A percentile compares a stretch with the other conserved stretches of the same genome.
These are phyloP conservation scores for Yamadazyma mexicana DNA, from an alignment of 1,139 yeast species.

Conservation along the genomic window DNA sequence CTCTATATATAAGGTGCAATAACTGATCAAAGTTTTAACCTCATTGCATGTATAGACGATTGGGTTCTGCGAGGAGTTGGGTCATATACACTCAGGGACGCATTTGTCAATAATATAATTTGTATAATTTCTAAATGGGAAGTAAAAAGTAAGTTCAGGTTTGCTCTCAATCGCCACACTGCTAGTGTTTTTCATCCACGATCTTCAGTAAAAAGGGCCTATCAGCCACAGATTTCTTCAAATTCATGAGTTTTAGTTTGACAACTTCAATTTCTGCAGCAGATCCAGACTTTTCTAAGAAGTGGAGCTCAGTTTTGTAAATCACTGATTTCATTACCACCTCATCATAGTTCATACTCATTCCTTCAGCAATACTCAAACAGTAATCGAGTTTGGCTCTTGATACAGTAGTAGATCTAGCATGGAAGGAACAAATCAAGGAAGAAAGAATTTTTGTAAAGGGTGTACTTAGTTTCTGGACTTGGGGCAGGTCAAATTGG, in stretches of 20 bases:
- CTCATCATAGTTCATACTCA: neutral
- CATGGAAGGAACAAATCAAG: constrained; percentile 7
- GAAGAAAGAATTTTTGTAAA: constrained; percentile 4
- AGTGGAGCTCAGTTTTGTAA: neutral
- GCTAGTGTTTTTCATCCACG: too few relatives aligned
- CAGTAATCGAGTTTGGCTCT: constrained; percentile 5
- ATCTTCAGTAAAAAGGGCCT: neutral
- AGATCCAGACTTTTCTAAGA: constrained; percentile 1
- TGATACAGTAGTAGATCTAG: constrained; percentile 17
- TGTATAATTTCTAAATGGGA: constrained; percentile 2
- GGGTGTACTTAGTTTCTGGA: neutral
- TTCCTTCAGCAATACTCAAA: constrained; percentile 1
- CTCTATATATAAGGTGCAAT: too few relatives aligned
- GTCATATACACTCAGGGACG: neutral
- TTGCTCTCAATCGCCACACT: too few relatives aligned
- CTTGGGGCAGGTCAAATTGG: neutral
- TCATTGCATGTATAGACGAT: neutral
- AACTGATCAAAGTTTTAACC: neutral
- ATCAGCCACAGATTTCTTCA: neutral
- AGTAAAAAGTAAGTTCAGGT: too few relatives aligned
- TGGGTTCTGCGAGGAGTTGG: neutral
- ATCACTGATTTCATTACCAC: neutral
- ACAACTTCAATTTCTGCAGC: constrained; percentile 4
- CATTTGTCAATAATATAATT: neutral
- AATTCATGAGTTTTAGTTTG: constrained; percentile 4